Evolutionary conservation across 345 rosid genomes (phyloP).

Genomic region (Cardamine occulta): DNA sequence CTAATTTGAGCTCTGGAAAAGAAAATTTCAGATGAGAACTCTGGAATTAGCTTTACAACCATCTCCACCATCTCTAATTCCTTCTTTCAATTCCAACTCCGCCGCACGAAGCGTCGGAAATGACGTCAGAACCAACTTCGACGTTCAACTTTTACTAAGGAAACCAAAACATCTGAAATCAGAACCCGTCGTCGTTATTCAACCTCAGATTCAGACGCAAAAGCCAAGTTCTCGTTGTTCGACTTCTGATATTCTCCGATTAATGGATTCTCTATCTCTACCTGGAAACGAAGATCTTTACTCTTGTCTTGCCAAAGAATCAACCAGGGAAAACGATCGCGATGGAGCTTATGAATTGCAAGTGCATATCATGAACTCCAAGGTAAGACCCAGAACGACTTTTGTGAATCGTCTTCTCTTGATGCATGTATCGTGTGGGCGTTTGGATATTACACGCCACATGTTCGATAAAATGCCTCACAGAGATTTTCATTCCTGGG

Average conservation of each 20-base stretch:
- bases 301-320: conserved; percentile 62
- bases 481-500: conserved; percentile 64
- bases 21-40: conserved; percentile 29
- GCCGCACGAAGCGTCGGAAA: conserved; percentile 6
- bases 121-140: conserved; percentile 22
- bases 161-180: conserved; percentile 36
- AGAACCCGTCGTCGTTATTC: conserved; percentile 13
- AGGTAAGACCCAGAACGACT: conserved; percentile 41
- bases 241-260: conserved; percentile 51
- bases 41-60: conserved; percentile 39
- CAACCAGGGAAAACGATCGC: conserved; percentile 49
- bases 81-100: conserved; percentile 24
- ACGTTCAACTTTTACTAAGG: conserved; percentile 30
- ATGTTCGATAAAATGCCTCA: conserved; percentile 69
- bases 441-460: conserved; percentile 50
- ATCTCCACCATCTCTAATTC: conserved; percentile 20
- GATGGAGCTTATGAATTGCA: conserved; percentile 56
- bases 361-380: conserved; percentile 45
- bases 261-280: conserved; percentile 57
- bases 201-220: conserved; percentile 14
- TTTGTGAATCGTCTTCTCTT: conserved; percentile 56
- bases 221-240: conserved; percentile 22
- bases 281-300: conserved; percentile 58
- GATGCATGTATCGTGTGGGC: conserved; percentile 56
- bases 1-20: conserved; percentile 5